A percentile compares a stretch with the other conserved stretches of the same genome.
phyloP scores from a whole-genome alignment of 2,329 filamentous ascomycete genomes.

The Bertia moriformis region DNA sequence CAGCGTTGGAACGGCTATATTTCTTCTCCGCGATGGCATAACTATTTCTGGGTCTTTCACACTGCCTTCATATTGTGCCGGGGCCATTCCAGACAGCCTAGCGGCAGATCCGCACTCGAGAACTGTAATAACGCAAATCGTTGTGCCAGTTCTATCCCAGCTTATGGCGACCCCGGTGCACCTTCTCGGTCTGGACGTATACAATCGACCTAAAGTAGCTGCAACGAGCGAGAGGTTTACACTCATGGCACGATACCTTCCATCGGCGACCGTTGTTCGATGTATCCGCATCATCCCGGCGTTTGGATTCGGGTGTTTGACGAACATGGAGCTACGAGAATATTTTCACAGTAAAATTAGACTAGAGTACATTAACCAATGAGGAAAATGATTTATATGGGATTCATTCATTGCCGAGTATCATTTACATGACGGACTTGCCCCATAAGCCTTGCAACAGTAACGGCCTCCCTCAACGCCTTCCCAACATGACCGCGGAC shows the following conservation, averaged over 20 bases:
- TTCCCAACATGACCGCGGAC: slow-evolving; percentile 27
- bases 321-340: not conserved
- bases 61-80: not conserved
- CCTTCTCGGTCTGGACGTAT: not conserved
- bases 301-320: not conserved
- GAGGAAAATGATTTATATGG: not conserved
- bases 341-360: not conserved
- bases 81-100: not conserved
- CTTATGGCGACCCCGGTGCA: not conserved
- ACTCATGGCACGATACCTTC: not conserved
- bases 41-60: not conserved
- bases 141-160: not conserved
- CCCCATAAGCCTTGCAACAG: slow-evolving; percentile 25
- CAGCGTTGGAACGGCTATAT: not conserved
- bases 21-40: not conserved
- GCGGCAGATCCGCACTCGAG: not conserved
- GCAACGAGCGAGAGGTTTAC: not conserved
- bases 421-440: slow-evolving; percentile 22
- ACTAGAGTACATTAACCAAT: not conserved
- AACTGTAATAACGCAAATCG: not conserved
- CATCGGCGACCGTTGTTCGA: not conserved
- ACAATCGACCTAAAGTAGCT: not conserved
- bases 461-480: slow-evolving; percentile 29
- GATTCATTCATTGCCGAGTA: slow-evolving; percentile 10
- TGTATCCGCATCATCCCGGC: not conserved